Evolutionary conservation across 768 basidiomycete species (phyloP), one percentile per base, ranked within the genome.

Genomic region (Podaxis pistillaris): DNA sequence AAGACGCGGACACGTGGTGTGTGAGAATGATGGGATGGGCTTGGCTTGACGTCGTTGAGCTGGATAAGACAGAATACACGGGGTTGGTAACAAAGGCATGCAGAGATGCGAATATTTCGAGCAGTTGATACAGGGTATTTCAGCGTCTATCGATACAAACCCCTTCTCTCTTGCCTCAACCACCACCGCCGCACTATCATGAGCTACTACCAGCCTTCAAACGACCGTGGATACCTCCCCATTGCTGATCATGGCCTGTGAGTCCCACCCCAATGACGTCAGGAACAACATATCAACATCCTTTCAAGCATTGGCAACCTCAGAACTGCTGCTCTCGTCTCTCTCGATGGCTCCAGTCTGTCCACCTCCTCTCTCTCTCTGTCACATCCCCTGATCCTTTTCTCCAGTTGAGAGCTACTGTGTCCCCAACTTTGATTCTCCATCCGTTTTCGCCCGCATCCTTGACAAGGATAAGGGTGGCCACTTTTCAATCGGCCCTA

Each of bases 401-500:
- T 47, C 17, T 55, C 28, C 50, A 93, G 91, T 96, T 65, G 95
- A 96, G 73, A 92, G 90, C 65, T 95, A 94, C 73, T 97, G 95
- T 68, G 83, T 96, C 28, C 94, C 94, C 1, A 82, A 95, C 77
- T 96, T 97, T 71, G 95, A 97, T 74, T 95, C 93, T 1, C 95
- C 95, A 3, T 94, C 91, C 17, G 81, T 96, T 54, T 96, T 96
- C 66, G 94, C 94, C 6, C 85, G 94, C 7, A 92, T 94, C 67
- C 81, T 94, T 5, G 92, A 94, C 78, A 93, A 93, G 69, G 77
- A 93, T 72, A 93, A 91, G 82, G 95, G 95, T 24, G 95, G 95
- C 0, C 95, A 97, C 72, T 96, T 96, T 74, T 92, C 90, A 8
- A 87, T 96, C 70, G 86, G 82, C n/a, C 93, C 93, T 0, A 83